Conservation (phyloP, 805 yeast species). For the Candida coquimbonensis region DNA sequence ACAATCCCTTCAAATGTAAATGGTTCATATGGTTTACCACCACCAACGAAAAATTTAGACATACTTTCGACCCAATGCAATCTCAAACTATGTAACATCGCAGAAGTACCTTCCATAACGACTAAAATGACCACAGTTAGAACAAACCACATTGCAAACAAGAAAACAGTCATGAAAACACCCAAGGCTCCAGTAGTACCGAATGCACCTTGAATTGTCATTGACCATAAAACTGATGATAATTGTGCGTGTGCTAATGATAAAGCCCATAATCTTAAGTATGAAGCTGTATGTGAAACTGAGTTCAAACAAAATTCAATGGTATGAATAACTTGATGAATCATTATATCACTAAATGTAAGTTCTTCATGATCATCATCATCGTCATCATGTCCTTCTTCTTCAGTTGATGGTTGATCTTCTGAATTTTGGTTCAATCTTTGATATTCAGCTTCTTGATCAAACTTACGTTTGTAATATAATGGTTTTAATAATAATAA, state of each 20-base stretch:
- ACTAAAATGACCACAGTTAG: conserved; percentile 88
- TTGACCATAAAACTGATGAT: conserved; percentile 76
- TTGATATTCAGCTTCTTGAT: conserved; percentile 24
- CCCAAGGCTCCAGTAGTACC: conserved; percentile 49
- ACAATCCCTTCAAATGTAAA: conserved; percentile 49
- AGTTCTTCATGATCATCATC: conserved; percentile 29
- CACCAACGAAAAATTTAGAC: conserved; percentile 98
- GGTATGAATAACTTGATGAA: conserved; percentile 96
- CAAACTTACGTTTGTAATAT: conserved; percentile 47
- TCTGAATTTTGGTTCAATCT: conserved; percentile 23
- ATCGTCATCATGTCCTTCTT: conserved; percentile 33
- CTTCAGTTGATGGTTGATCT: conserved; percentile 44
- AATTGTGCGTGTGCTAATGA: conserved; percentile 97
- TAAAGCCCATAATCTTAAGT: conserved; percentile 94
- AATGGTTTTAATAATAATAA: conserved; percentile 79
- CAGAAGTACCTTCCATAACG: conserved; percentile 97
- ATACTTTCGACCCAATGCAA: conserved; percentile 99
- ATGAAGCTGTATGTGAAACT: conserved; percentile 97
- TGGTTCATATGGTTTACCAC: conserved; percentile 85
- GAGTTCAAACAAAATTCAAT: conserved; percentile 97
- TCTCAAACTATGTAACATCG: conserved; percentile 96
- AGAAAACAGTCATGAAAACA: conserved; percentile 63
- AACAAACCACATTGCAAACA: conserved; percentile 93
- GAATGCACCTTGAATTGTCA: conserved; percentile 85
- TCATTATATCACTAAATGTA: conserved; percentile 75